Conservation (phyloP, 345 rosid species). For the Hibiscus mutabilis region DNA sequence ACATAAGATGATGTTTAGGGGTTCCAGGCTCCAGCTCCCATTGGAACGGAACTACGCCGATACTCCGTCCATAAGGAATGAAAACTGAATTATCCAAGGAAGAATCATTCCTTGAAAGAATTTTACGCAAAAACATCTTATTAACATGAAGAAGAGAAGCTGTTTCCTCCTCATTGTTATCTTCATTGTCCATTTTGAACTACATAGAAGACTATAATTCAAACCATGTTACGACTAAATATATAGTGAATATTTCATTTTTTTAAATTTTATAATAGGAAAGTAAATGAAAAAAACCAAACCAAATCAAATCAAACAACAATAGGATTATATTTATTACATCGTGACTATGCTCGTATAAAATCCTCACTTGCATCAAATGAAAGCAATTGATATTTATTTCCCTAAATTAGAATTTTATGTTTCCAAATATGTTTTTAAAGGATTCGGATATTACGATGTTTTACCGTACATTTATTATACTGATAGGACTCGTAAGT, state of each 20-base stretch:
- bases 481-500: too few species aligned
- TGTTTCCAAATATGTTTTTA: not conserved
- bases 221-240: not conserved
- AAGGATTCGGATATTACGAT: too few species aligned
- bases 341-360: not conserved
- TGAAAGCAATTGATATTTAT: not conserved
- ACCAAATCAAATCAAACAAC: not conserved
- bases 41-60: not conserved
- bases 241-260: not conserved
- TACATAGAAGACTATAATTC: not conserved
- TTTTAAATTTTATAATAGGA: not conserved
- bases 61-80: not conserved
- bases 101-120: not conserved
- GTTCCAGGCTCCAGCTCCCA: slow-evolving; percentile 1
- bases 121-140: not conserved
- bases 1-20: not conserved
- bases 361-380: not conserved
- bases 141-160: not conserved
- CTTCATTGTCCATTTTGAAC: not conserved
- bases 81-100: not conserved
- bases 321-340: not conserved
- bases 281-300: not conserved
- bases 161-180: not conserved
- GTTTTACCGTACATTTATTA: too few species aligned
- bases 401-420: not conserved